Base-by-base conservation (phyloP, 176 grass and related monocot species). In the Rhynchospora tenuis region DNA sequence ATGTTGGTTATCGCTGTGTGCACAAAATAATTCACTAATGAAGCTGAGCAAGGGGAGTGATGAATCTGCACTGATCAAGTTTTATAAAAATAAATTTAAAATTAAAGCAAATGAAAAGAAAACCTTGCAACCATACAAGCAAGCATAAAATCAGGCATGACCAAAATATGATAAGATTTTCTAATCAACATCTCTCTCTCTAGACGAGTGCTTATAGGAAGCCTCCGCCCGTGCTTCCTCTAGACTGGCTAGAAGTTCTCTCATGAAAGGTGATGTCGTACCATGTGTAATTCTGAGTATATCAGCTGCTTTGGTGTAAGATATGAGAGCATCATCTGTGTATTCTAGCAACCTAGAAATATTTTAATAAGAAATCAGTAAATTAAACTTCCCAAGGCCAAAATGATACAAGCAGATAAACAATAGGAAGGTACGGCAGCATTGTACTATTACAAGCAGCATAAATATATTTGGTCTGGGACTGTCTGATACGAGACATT, bases 271-370 rank as follows among this genome's bases (percentile, higher is more conserved):
- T 23, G 92, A 94, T 42, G 80, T 72, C 6, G 88, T 90, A 23
- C 92, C 92, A 51, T 98, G 95, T 58, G 95, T 98, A 84, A 98
- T 87, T 81, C 80, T 81, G 55, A 98, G 95, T 80, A 94, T 88
- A 82, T 93, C 92, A 64, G 80, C 55, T 59, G 95, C 92, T 86
- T 79, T 95, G 6, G 81, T 89, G 82, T 93, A 91, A 70, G 87
- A 93, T 87, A 84, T 84, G 16, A 98, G 60, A 85, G 95, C 87
- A 24, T 98, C 92, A 43, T 95, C 90, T 9, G 92, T 93, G 81
- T 75, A 83, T 61, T 91, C 91, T 19, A 95, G 87, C 65, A 93
- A 75, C 91, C 91, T 98, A 83, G 62, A 84, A 67, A 16, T 26
- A 16, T 51, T 8, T 51, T 73, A 11, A 52, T 13, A 74, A 62